These are phyloP conservation scores for Kwoniella pini DNA, from an alignment of 768 basidiomycete species.

Conservation along the genomic window DNA sequence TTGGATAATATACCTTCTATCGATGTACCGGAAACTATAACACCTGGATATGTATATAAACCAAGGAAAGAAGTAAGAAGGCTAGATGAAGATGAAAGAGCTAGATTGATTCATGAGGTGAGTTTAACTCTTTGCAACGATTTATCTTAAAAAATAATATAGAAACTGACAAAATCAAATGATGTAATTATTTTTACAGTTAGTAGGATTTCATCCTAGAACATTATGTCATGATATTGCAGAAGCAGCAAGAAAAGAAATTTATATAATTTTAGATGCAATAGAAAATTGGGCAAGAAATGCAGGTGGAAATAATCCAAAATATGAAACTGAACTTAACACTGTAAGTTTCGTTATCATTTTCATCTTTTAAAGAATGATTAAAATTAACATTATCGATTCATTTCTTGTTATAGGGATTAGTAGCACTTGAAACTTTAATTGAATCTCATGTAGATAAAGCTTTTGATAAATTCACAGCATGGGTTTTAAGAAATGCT, in stretches of 20 bases:
- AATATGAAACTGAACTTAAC: constrained; percentile 49
- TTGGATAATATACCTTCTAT: constrained; percentile 25
- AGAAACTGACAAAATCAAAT: too few relatives aligned
- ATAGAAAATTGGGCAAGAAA: constrained; percentile 61
- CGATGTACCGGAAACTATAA: constrained; percentile 33
- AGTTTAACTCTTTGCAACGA: constrained; percentile 6
- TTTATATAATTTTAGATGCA: constrained; percentile 74
- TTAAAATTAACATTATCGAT: too few relatives aligned
- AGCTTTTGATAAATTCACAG: constrained; percentile 88
- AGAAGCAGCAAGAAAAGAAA: constrained; percentile 75
- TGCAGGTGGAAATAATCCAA: constrained; percentile 12
- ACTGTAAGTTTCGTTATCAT: constrained; percentile 23
- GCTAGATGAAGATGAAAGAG: constrained; percentile 37
- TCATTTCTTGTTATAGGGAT: constrained; percentile 63
- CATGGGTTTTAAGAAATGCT: constrained; percentile 84
- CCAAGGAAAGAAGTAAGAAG: not conserved
- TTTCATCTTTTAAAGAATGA: not conserved
- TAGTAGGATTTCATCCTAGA: constrained; percentile 81
- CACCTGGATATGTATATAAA: constrained; percentile 33
- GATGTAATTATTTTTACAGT: too few relatives aligned
- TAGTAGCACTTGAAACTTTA: constrained; percentile 83
- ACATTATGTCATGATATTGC: constrained; percentile 82
- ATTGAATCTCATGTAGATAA: constrained; percentile 85
- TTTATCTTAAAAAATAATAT: too few relatives aligned
- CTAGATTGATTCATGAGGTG: constrained; percentile 45